Percentiles rank a stretch among this genome's conserved stretches.
These are phyloP conservation scores for Puccinia horiana DNA, from an alignment of 1,284 basidiomycete genomes.

Conservation along the genomic window DNA sequence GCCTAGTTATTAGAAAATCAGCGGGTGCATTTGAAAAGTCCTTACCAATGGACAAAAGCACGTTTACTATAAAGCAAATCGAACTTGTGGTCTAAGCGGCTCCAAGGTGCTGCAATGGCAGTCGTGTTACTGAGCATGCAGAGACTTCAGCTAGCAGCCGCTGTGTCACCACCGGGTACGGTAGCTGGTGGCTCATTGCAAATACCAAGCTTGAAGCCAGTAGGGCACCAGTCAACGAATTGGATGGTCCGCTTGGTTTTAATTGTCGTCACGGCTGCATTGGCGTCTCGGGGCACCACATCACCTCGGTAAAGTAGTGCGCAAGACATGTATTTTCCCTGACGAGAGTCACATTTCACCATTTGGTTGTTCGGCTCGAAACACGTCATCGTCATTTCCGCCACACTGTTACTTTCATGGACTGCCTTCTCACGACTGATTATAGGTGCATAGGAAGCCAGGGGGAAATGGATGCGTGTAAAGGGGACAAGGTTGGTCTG, in stretches of 20 bases:
- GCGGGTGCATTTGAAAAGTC: constrained; percentile 54
- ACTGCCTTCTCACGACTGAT: constrained; percentile 76
- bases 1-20: constrained; percentile 53
- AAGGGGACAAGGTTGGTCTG: constrained; percentile 88
- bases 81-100: constrained; percentile 59
- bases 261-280: constrained; percentile 58
- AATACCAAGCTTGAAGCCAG: constrained; percentile 59
- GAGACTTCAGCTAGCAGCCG: constrained; percentile 58
- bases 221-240: constrained; percentile 60
- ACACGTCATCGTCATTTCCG: constrained; percentile 97
- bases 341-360: constrained; percentile 64
- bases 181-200: constrained; percentile 58
- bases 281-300: constrained; percentile 59
- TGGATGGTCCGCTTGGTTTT: constrained; percentile 60
- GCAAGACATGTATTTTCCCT: constrained; percentile 60
- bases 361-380: constrained; percentile 98
- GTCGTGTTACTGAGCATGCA: constrained; percentile 60
- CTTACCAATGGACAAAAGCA: constrained; percentile 80
- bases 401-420: constrained; percentile 96
- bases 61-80: constrained; percentile 61
- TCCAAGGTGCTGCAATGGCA: constrained; percentile 58
- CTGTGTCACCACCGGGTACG: constrained; percentile 57
- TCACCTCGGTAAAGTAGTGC: constrained; percentile 59
- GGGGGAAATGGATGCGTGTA: constrained; percentile 93
- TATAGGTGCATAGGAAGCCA: constrained; percentile 93